Evolutionary conservation across 441 rosid genomes (phyloP), one percentile per base, ranked within the genome.

Genomic region (Mallotus repandus): DNA sequence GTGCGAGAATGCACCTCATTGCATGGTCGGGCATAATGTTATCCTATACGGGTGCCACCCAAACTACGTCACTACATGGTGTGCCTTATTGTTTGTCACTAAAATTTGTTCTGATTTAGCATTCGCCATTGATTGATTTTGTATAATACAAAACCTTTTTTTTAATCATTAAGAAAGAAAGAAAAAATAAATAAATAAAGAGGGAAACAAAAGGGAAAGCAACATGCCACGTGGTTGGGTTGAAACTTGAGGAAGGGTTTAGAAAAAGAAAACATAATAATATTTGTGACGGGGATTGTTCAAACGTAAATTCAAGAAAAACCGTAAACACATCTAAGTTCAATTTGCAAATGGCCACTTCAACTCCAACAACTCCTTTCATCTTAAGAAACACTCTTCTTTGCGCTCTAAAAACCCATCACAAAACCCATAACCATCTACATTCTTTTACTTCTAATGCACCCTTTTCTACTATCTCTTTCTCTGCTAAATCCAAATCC

Each of bases 291-390:
- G 71, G 50, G 7, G 29, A 48, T 73, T 69, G 68, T n/a, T 7
- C 29, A 74, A 56, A 14, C 50, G 58, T 66, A 29, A 58, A 64
- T 73, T 38, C 56, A 22, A 41, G 43, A 41, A 65, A 25, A 6
- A 52, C 7, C 5, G 25, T 13, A 15, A 63, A 15, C 62, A 35
- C 45, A 12, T 18, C 38, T 18, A 14, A 6, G 0, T n/a, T 5
- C 14, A 15, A 74, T 22, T 3, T 53, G 67, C 41, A 35, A 16
- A 89, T 84, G 91, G 86, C 90, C 80, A 78, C 74, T 46, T 22
- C 69, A 12, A 9, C 4, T 54, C 1, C 13, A 16, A 1, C 57
- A 54, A 54, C n/a, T 79, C 74, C 78, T 77, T 69, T 80, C 70
- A n/a, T 80, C 72, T 80, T 79, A 41, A 80, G 81, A 74, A 68